Base-by-base conservation (phyloP, 2,329 filamentous ascomycete genomes). In the Arthrobotrys sphaeroides region DNA sequence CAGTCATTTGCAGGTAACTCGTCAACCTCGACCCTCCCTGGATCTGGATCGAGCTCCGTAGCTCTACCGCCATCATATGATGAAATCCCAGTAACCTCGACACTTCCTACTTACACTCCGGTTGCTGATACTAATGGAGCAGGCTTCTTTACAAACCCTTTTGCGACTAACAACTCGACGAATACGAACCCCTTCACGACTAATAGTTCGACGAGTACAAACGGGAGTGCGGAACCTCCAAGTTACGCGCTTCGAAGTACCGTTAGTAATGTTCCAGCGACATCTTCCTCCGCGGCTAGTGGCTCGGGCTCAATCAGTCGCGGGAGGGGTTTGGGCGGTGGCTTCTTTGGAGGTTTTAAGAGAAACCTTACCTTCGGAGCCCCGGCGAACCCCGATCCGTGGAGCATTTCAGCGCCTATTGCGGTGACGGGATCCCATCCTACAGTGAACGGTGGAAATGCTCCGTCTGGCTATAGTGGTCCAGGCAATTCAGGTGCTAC, bases 11-110 rank as follows among this genome's bases (percentile, higher is more conserved):
- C 42, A 61, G 65, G 55, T 53, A 62, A 28, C 38, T 53, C 69
- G 24, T 31, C 42, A 45, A 38, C 61, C n/a, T 51, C 61, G 47
- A 26, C 47, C n/a, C 36, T 45, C 24, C 22, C 49, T 33, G 38
- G 38, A 26, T 31, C 51, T 47, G 22, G 49, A 45, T 40, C 47
- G 31, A 45, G 26, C 62, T 53, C 62, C 10, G 47, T 36, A 55
- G 33, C 69, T 47, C 43, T 36, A 18, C 62, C 62, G 40, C 70
- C 70, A 18, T 62, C 70, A 24, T 74, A 74, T 49, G 70, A 74
- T 36, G 62, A 67, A 10, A 31, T 68, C 26, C 70, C 70, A 7
- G 61, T 74, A 61, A 62, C 62, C 10, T 24, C 16, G 28, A 74
- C 62, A 9, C 70, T 57, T 20, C 70, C 70, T n/a, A 40, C 40